Conservation (phyloP, 495 filamentous ascomycete species). For the Neurospora pannonica region DNA sequence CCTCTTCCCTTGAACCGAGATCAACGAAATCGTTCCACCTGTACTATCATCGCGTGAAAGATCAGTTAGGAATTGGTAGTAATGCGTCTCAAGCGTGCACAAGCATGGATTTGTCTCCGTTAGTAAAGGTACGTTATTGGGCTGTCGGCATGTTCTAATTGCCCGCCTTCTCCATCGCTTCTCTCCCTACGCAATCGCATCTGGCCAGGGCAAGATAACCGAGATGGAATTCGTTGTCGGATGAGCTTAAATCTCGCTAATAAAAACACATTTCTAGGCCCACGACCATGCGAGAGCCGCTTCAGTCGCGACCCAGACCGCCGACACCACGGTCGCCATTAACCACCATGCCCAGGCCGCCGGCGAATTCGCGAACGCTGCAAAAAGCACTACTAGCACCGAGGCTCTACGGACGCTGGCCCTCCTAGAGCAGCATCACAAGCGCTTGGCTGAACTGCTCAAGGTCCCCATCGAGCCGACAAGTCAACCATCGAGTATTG, state of each 20-base stretch:
- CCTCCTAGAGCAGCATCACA: conserved; percentile 80
- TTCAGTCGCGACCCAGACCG: conserved; percentile 59
- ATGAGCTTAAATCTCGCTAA: background rate
- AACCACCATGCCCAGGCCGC: conserved; percentile 85
- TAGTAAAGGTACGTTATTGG: background rate
- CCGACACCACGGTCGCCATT: conserved; percentile 69
- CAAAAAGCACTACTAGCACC: conserved; percentile 59
- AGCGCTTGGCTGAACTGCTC: conserved; percentile 65
- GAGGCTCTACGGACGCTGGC: conserved; percentile 80
- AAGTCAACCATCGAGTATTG: conserved; percentile 25
- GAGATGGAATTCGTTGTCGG: background rate
- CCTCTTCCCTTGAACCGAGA: background rate
- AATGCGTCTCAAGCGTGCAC: background rate
- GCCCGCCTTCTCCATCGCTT: background rate
- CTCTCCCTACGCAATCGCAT: background rate
- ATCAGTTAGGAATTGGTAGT: background rate
- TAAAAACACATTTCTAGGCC: conserved; percentile 45
- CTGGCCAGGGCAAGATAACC: background rate
- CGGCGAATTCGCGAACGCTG: conserved; percentile 77
- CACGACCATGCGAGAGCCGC: conserved; percentile 82
- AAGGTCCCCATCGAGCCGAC: conserved; percentile 59
- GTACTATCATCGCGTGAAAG: background rate
- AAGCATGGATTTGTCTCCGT: background rate
- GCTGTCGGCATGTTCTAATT: background rate
- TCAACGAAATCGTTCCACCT: background rate